Base-by-base conservation (phyloP, 495 filamentous ascomycete genomes). In the Paragyromitra xinjiangensis region DNA sequence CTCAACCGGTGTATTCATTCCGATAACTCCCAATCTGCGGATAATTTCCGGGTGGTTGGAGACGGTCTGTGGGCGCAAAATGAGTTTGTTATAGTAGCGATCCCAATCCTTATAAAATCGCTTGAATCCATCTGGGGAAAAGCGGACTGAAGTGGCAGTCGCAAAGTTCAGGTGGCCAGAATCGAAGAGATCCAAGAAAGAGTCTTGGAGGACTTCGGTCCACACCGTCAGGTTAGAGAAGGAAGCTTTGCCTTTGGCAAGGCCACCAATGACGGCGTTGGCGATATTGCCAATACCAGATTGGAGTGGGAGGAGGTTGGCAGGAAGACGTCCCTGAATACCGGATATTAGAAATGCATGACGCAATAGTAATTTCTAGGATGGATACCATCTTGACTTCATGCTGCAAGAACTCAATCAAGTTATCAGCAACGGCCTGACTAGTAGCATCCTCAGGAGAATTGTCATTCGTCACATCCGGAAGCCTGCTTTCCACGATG, bases 31-130 rank as follows among this genome's bases (percentile, higher is more conserved):
- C 1, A 97, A 87, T 3, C 94, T 88, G 19, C 92, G 89, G 86
- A 97, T 97, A 87, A 97, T 96, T 85, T 97, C 94, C 75, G 94
- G 94, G n/a, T 90, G 91, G 89, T 97, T 97, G 81, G 91, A 94
- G 42, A 97, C 93, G 81, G 91, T 90, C 85, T 97, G 94, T 2
- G 91, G 90, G 64, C 94, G 92, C 45, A 97, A 90, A 61, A 97
- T 91, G 4, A 97, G 89, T 87, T 95, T 95, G 83, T 91, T 86
- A 12, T 91, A 84, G 85, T 97, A 97, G 39, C 85, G 80, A 69
- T 94, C 91, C 91, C 91, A 95, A 86, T 90, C 90, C 64, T 91
- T 88, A 87, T 96, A 97, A 88, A 97, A 97, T 78, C 94, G 92
- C 84, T 93, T 89, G 88, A 97, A 97, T 64, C 94, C 94, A 40